Evolutionary conservation across 2,329 filamentous ascomycete species (phyloP).

Genomic region (Teratosphaeriaceae sp.): DNA sequence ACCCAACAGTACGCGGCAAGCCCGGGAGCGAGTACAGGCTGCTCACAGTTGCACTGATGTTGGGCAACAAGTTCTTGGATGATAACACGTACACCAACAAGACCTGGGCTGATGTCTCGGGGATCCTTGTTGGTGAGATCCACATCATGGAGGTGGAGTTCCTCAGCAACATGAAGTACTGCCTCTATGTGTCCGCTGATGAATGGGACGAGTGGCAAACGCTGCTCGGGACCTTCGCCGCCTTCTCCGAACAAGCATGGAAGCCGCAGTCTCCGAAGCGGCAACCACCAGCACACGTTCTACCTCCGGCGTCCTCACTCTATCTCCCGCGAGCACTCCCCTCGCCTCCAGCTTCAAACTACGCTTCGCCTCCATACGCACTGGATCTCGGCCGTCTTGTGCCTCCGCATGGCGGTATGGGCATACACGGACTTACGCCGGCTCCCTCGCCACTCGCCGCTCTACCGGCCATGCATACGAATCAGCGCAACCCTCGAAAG

Average conservation of each 20-base stretch:
- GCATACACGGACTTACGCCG: conserved; percentile 33
- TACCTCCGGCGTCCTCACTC: conserved; percentile 44
- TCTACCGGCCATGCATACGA: conserved; percentile 34
- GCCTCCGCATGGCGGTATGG: conserved; percentile 33
- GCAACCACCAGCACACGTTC: conserved; percentile 33
- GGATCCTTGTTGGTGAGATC: conserved; percentile 88
- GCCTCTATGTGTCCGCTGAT: conserved; percentile 74
- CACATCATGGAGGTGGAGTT: conserved; percentile 99
- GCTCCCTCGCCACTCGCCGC: conserved; percentile 38
- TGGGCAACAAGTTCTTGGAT: conserved; percentile 97
- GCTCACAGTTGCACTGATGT: conserved; percentile 90
- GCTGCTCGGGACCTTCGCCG: conserved; percentile 73
- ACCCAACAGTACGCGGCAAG: conserved; percentile 82
- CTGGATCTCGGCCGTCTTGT: conserved; percentile 28
- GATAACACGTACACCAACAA: conserved; percentile 99
- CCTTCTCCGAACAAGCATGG: conserved; percentile 68
- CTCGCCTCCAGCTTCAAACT: conserved; percentile 45
- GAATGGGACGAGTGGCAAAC: conserved; percentile 85
- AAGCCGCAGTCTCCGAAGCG: conserved; percentile 34
- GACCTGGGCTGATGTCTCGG: conserved; percentile 97
- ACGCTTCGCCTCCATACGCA: conserved; percentile 44
- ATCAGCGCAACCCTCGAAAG: conserved; percentile 39
- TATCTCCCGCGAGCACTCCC: conserved; percentile 41
- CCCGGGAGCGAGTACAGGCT: conserved; percentile 89
- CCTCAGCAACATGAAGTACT: conserved; percentile 95